Percentiles rank a stretch among this genome's conserved stretches.
Conservation (phyloP, 148 eudicot genomes). For the Euryodendron excelsum region DNA sequence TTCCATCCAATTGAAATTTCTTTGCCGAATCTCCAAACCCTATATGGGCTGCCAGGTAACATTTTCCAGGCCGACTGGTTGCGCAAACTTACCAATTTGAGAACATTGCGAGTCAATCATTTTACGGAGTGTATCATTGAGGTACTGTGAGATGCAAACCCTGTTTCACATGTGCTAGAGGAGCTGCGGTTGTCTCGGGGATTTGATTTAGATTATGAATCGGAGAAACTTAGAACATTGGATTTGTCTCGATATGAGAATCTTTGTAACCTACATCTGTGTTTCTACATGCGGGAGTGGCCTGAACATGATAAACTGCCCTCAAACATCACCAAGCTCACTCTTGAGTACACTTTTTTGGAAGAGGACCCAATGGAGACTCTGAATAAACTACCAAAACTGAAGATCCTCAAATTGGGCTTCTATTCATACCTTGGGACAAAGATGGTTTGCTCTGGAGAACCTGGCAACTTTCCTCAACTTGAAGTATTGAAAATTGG, state of each 20-base stretch:
- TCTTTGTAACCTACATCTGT: neutral
- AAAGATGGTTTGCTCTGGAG: neutral
- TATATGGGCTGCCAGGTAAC: neutral
- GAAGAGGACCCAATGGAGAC: neutral
- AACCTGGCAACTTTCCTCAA: neutral
- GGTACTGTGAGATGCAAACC: neutral
- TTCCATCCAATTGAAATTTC: neutral
- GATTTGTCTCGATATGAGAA: neutral
- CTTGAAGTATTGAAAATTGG: neutral
- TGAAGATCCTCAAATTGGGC: slow-evolving; percentile 5
- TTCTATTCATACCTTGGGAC: neutral
- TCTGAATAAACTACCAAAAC: neutral
- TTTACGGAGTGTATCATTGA: neutral
- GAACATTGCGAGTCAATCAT: neutral
- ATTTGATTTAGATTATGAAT: too few species aligned
- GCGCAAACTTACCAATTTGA: neutral
- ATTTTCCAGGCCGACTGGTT: neutral
- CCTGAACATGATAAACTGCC: neutral
- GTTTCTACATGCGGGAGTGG: neutral
- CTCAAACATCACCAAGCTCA: slow-evolving; percentile 7
- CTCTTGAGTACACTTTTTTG: neutral
- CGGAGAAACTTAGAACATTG: too few species aligned
- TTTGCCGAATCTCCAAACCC: slow-evolving; percentile 5
- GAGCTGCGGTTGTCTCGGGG: neutral
- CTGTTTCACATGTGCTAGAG: neutral